Evolutionary conservation across 768 basidiomycete species (phyloP), one percentile per base, ranked within the genome.

Genomic region (Calocera viscosa): DNA sequence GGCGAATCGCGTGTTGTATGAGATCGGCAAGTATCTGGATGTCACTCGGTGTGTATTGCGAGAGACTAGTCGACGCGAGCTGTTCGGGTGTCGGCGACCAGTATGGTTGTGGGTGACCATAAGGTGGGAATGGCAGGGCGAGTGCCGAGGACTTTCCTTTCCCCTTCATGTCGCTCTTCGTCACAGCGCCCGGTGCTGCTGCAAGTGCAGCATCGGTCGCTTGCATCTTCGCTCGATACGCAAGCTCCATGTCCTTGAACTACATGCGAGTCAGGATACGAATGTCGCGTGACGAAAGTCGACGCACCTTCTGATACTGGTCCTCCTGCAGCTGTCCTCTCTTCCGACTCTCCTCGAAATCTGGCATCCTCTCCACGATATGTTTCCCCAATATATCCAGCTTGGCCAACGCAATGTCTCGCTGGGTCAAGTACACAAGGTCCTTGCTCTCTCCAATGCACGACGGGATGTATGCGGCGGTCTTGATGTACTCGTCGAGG

Each of bases 221-320:
- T 30, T 60, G 53, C 53, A 60, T 60, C 53, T 60, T 60, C 30
- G 53, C 53, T 60, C 53, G 53, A 60, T 60, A 60, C 22, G 53
- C 53, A 5, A 28, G 14, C 53, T 60, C 53, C 53, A 60, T 60
- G 16, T 60, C 53, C 26, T 60, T 60, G 53, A 60, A 60, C 53
- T 60, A 22, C 7, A 5, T 7, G 53, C 11, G 7, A 7, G 53
- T 60, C 53, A 60, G 53, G 2, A 16, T 5, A 8, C 24, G 53
- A 5, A 60, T 7, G 30, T 60, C 53, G 53, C 30, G 53, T 60
- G 14, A 16, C 19, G 24, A 2, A 32, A 60, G 5, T 2, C 2
- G 30, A 32, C 53, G 30, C 53, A 60, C 53, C 53, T 60, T 60
- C 53, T 60, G 53, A 60, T 60, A 60, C 53, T 60, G 53, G 53